Percentiles rank a stretch among this genome's conserved stretches.
Evolutionary conservation across 805 yeast genomes (phyloP).

Genomic region (Jamesozyma hellenica): DNA sequence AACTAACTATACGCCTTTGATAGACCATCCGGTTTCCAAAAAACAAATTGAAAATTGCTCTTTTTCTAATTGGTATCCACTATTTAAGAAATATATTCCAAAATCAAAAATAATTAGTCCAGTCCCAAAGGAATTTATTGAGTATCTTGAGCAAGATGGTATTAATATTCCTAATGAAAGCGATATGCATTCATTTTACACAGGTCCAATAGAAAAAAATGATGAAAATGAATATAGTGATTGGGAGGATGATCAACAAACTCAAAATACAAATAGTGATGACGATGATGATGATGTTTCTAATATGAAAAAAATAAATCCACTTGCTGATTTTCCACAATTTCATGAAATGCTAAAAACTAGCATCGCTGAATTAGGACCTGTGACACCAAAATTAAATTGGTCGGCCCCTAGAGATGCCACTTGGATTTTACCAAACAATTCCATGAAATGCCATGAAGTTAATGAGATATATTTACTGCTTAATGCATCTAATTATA

Average conservation of each 20-base stretch:
- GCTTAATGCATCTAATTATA: slow-evolving; percentile 78
- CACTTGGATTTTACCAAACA: slow-evolving; percentile 77
- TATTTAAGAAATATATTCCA: slow-evolving; percentile 41
- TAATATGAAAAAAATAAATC: slow-evolving; percentile 26
- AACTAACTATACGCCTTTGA: slow-evolving; percentile 14
- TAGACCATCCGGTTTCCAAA: slow-evolving; percentile 24
- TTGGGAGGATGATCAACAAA: slow-evolving; percentile 46
- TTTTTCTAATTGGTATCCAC: slow-evolving; percentile 51
- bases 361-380: slow-evolving; percentile 40
- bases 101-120: slow-evolving; percentile 45
- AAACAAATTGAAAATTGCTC: slow-evolving; percentile 42
- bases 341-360: slow-evolving; percentile 45
- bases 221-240: slow-evolving; percentile 66
- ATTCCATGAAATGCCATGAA: slow-evolving; percentile 59
- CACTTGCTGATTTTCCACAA: slow-evolving; percentile 43
- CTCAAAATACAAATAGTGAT: slow-evolving; percentile 7
- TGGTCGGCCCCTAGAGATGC: slow-evolving; percentile 98
- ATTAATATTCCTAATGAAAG: slow-evolving; percentile 47
- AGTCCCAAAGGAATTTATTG: slow-evolving; percentile 46
- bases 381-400: slow-evolving; percentile 80
- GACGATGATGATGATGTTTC: slow-evolving; percentile 10
- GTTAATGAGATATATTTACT: slow-evolving; percentile 71
- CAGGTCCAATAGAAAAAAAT: slow-evolving; percentile 29
- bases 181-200: slow-evolving; percentile 23
- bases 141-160: slow-evolving; percentile 58